These are phyloP conservation scores for Cryphonectria parasitica DNA, from an alignment of 2,329 filamentous ascomycete genomes.

Conservation along the genomic window DNA sequence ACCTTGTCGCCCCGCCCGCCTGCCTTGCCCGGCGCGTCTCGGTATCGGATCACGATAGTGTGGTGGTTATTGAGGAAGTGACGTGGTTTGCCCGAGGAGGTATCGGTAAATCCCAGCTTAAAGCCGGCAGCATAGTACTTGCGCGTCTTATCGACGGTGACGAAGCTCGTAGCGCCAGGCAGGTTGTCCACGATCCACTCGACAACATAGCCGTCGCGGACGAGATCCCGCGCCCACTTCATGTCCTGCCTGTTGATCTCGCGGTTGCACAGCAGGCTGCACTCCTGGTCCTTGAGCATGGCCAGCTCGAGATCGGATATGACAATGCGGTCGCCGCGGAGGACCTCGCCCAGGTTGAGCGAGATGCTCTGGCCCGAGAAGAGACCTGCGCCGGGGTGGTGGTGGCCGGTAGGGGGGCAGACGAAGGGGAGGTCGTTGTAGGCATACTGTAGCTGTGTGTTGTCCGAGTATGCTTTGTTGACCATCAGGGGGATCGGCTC, in stretches of 20 bases:
- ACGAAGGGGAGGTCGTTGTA: constrained; percentile 89
- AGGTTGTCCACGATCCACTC: constrained; percentile 96
- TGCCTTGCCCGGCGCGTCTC: constrained; percentile 68
- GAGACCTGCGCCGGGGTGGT: constrained; percentile 67
- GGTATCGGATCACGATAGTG: constrained; percentile 80
- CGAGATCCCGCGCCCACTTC: constrained; percentile 69
- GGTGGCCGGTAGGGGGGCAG: constrained; percentile 74
- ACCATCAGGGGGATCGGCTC: constrained; percentile 83
- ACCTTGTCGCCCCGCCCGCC: constrained; percentile 75
- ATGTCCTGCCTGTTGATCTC: constrained; percentile 68
- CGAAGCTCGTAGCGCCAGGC: constrained; percentile 85
- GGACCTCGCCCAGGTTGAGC: constrained; percentile 83
- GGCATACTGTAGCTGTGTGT: constrained; percentile 88
- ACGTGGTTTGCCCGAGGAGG: constrained; percentile 60
- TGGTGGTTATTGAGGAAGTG: constrained; percentile 89
- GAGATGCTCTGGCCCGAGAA: constrained; percentile 78
- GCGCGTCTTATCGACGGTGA: constrained; percentile 79
- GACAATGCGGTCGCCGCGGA: constrained; percentile 84
- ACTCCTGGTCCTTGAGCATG: constrained; percentile 77
- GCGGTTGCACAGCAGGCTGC: constrained; percentile 72
- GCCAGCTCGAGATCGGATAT: constrained; percentile 81
- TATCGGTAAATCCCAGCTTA: constrained; percentile 80
- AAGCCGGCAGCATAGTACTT: constrained; percentile 92
- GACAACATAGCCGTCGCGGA: constrained; percentile 79
- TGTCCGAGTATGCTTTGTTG: constrained; percentile 90